Evolutionary conservation across 768 basidiomycete species (phyloP).

Genomic region (Boletus sp.): DNA sequence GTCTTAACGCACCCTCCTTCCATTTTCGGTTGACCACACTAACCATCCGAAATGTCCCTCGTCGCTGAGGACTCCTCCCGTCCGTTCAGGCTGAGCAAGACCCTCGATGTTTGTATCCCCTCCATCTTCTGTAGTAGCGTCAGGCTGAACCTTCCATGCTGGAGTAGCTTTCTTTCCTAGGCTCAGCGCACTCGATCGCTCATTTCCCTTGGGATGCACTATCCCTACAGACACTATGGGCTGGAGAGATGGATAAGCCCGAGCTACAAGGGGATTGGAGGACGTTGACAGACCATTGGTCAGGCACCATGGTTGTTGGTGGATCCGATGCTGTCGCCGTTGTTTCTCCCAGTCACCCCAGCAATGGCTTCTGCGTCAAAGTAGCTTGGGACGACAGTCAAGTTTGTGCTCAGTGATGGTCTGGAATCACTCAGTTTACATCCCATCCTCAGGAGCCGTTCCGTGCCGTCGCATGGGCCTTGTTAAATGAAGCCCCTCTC

Average conservation of each 20-base stretch:
- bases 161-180: constrained; percentile 33
- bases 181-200: constrained; percentile 35
- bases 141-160: constrained; percentile 9
- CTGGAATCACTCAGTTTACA: constrained; percentile 4
- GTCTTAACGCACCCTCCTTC: constrained; percentile 10
- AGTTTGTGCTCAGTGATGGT: constrained; percentile 12
- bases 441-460: constrained; percentile 19
- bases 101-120: constrained; percentile 41
- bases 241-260: constrained; percentile 28
- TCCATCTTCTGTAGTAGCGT: constrained; percentile 1
- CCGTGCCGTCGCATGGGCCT: constrained; percentile 54
- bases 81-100: constrained; percentile 42
- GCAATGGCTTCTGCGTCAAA: constrained; percentile 31
- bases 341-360: constrained; percentile 29
- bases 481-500: constrained; percentile 40
- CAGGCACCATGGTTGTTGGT: constrained; percentile 51
- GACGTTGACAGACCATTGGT: constrained; percentile 43
- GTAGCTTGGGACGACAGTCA: constrained; percentile 27
- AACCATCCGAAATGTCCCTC: constrained; percentile 8
- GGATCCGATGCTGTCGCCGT: constrained; percentile 37
- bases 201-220: constrained; percentile 42
- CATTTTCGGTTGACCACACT: constrained; percentile 18
- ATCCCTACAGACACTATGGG: constrained; percentile 40
- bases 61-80: constrained; percentile 7
- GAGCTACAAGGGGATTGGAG: constrained; percentile 43